Evolutionary conservation across 371 early-diverging fungal species (phyloP), one percentile per base, ranked within the genome.

Genomic region (Rhizopus delemar): DNA sequence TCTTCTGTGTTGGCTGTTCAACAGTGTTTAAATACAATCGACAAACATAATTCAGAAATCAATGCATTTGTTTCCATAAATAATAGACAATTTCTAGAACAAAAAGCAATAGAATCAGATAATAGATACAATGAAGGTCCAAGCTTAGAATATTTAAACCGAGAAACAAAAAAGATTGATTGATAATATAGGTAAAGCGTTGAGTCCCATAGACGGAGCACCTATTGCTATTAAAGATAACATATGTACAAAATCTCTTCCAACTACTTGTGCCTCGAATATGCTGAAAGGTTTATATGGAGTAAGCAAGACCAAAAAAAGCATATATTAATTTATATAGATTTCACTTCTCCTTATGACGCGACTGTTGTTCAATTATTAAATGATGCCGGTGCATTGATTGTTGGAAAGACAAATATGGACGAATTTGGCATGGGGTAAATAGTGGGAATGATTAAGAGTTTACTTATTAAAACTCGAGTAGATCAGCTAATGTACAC

Each of bases 401-500:
- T 90, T 8, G 76, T 89, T 7, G 95, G 93, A n/a, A 93, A 93
- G 58, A 86, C 92, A 11, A 96, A 95, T 70, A 88, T 96, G 93
- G 97, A 97, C 69, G 97, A 96, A 68, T 97, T 96, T 85, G 97
- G 95, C n/a, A 96, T 97, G 96, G 97, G 97, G 78, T 90, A 78
- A 56, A 51, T 49, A 2, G 8, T 29, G 29, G 4, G 1, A 28
- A 22, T 39, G 13, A 15, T 22, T 13, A 16, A 38, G 32, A 13
- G 28, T 7, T 55, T 8, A 6, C 35, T 46, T 52, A 28, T 41
- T 43, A 36, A 3, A 16, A 41, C 46, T 15, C 41, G 36, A 46
- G 33, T 12, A 76, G 80, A 13, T 84, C 86, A 3, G 72, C 82
- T 35, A 88, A 86, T 61, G 59, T 74, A 4, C 78, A 75, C 56